Conservation (phyloP, 106 monocot genomes). For the Platanthera zijinensis region DNA sequence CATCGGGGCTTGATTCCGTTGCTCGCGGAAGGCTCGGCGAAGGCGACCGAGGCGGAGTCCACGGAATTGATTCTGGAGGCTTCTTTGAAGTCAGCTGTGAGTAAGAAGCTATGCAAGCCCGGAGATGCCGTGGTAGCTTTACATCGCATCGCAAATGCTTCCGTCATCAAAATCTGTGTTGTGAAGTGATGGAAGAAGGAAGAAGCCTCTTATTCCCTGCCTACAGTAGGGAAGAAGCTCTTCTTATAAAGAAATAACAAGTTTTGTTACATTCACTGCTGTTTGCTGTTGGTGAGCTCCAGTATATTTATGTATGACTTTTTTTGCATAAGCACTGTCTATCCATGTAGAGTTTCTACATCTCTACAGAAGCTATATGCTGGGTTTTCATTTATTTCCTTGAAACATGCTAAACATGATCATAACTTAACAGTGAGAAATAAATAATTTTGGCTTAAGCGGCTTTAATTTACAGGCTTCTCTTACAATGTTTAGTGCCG, state of each 20-base stretch:
- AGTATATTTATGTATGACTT: neutral
- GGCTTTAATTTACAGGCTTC: neutral
- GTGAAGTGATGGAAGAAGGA: conserved; percentile 23
- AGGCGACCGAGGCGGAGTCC: conserved; percentile 32
- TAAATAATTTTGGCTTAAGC: neutral
- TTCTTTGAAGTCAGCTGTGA: conserved; percentile 17
- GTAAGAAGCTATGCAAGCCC: conserved; percentile 25
- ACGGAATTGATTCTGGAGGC: conserved; percentile 34
- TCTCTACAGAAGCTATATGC: neutral
- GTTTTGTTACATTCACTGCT: neutral
- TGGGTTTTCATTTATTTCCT: neutral
- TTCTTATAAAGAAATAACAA: neutral
- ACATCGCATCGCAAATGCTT: conserved; percentile 40
- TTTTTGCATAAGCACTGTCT: neutral
- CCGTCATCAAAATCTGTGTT: conserved; percentile 46
- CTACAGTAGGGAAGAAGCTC: neutral
- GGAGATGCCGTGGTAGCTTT: conserved; percentile 39
- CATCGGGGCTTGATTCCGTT: conserved; percentile 41
- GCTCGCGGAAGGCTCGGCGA: conserved; percentile 41
- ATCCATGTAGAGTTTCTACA: neutral
- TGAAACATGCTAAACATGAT: neutral
- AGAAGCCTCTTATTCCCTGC: neutral
- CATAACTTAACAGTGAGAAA: neutral
- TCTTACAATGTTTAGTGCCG: neutral
- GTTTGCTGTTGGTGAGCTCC: neutral